A percentile compares a stretch with the other conserved stretches of the same genome.
Conservation (phyloP, 2,329 filamentous ascomycete genomes). For the Claviceps sp. region DNA sequence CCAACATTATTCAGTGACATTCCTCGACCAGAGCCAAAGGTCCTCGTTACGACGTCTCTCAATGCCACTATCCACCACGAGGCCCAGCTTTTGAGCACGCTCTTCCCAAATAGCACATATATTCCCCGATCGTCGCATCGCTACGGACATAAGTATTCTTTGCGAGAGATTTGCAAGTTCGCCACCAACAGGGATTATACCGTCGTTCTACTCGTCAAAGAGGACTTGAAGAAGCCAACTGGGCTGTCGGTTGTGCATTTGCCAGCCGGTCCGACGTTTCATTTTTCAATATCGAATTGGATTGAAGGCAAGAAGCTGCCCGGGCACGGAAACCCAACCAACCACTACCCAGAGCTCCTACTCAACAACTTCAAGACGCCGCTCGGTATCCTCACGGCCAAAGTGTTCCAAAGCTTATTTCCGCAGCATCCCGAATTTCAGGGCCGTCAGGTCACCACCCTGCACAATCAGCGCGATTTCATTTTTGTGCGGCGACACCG, state of each 20-base stretch:
- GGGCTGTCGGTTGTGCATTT: conserved; percentile 77
- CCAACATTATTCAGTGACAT: conserved; percentile 47
- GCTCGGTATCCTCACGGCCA: conserved; percentile 74
- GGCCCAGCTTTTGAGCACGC: conserved; percentile 59
- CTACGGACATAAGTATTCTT: conserved; percentile 79
- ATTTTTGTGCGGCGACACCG: conserved; percentile 85
- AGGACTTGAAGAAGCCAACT: conserved; percentile 75
- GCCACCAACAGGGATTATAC: conserved; percentile 74
- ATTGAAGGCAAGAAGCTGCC: conserved; percentile 76
- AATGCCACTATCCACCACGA: conserved; percentile 80
- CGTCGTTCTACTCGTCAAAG: conserved; percentile 69
- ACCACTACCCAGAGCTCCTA: conserved; percentile 80
- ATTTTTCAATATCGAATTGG: conserved; percentile 86
- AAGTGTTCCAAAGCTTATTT: conserved; percentile 50
- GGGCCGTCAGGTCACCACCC: conserved; percentile 77
- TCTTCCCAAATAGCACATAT: conserved; percentile 82
- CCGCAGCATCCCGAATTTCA: conserved; percentile 71
- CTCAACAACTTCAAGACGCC: conserved; percentile 94
- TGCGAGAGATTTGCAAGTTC: conserved; percentile 81
- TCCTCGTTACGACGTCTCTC: conserved; percentile 82
- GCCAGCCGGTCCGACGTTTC: conserved; percentile 77
- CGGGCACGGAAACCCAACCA: conserved; percentile 77
- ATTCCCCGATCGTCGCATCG: conserved; percentile 74
- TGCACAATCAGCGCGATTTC: conserved; percentile 93
- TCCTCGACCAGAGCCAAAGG: conserved; percentile 56